Conservation (phyloP, 768 basidiomycete species). For the Lepiota brunneoincarnata region DNA sequence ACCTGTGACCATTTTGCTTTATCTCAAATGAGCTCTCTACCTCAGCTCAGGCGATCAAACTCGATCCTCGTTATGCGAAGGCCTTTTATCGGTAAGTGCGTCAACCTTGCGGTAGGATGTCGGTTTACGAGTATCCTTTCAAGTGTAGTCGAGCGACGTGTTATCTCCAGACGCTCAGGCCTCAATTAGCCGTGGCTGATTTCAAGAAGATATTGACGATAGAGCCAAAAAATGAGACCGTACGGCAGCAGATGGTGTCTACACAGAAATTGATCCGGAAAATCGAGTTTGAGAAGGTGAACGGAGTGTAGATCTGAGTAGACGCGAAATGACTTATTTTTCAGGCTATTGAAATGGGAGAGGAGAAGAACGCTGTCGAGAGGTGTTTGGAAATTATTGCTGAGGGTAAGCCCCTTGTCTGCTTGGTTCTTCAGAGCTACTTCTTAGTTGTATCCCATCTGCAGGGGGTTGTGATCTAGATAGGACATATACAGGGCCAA, state of each 20-base stretch:
- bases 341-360: slow-evolving; percentile 90
- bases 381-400: slow-evolving; percentile 77
- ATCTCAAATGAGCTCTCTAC: slow-evolving; percentile 6
- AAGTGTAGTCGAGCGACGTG: slow-evolving; percentile 77
- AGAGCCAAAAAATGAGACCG: slow-evolving; percentile 84
- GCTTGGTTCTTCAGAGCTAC: background rate
- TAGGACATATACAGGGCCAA: slow-evolving; percentile 70
- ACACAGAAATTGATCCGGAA: slow-evolving; percentile 90
- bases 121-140: background rate
- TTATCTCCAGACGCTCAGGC: slow-evolving; percentile 86
- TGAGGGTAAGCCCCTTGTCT: slow-evolving; percentile 48
- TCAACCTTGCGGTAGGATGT: background rate
- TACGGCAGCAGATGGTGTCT: slow-evolving; percentile 75
- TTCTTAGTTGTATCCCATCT: background rate
- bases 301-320: background rate
- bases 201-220: slow-evolving; percentile 80
- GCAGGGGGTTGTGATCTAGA: slow-evolving; percentile 81
- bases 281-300: slow-evolving; percentile 92
- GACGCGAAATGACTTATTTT: background rate
- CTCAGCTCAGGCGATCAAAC: slow-evolving; percentile 76
- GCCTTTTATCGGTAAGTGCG: slow-evolving; percentile 73
- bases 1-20: background rate
- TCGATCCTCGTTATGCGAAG: slow-evolving; percentile 90
- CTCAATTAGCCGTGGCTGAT: slow-evolving; percentile 82
- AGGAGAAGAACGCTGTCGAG: slow-evolving; percentile 75